phyloP scores from a whole-genome alignment of 306 rosid species.

The Cicer judaicum region DNA sequence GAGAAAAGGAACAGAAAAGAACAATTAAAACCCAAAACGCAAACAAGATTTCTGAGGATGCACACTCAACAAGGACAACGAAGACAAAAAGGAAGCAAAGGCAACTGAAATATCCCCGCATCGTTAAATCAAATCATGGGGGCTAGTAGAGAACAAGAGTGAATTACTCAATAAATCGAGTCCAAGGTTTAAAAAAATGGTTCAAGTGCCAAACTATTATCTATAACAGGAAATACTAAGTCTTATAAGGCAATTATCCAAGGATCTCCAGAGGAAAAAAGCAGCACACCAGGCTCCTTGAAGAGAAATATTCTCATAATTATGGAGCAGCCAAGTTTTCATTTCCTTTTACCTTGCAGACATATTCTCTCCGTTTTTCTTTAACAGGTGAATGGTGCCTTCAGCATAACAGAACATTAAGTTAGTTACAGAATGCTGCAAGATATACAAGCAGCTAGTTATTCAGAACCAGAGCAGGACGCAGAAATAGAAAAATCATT shows the following conservation, averaged over 20 bases:
- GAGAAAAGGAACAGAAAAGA: slow-evolving; percentile 39
- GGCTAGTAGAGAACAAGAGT: slow-evolving; percentile 29
- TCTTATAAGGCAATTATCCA: slow-evolving; percentile 42
- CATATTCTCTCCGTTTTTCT: slow-evolving; percentile 99
- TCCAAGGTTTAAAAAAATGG: slow-evolving; percentile 25
- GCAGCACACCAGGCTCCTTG: slow-evolving; percentile 52
- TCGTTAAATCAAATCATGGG: slow-evolving; percentile 3
- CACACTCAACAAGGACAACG: slow-evolving; percentile 29
- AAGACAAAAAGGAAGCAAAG: slow-evolving; percentile 44
- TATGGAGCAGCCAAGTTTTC: slow-evolving; percentile 62
- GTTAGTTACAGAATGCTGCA: slow-evolving; percentile 84
- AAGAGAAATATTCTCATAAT: slow-evolving; percentile 57
- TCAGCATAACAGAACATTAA: slow-evolving; percentile 95
- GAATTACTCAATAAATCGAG: slow-evolving; percentile 40
- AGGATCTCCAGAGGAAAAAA: slow-evolving; percentile 52
- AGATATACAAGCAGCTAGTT: slow-evolving; percentile 77
- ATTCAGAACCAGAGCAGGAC: slow-evolving; percentile 79
- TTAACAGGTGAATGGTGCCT: slow-evolving; percentile 99
- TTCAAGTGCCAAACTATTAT: slow-evolving; percentile 15
- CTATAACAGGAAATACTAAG: slow-evolving; percentile 37
- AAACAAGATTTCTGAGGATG: slow-evolving; percentile 38
- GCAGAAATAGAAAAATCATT: slow-evolving; percentile 71
- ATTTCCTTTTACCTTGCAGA: slow-evolving; percentile 95
- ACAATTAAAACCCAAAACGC: slow-evolving; percentile 38
- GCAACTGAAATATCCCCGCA: slow-evolving; percentile 34